Evolutionary conservation across 805 yeast genomes (phyloP).

Genomic region (Candida arabinofermentans): DNA sequence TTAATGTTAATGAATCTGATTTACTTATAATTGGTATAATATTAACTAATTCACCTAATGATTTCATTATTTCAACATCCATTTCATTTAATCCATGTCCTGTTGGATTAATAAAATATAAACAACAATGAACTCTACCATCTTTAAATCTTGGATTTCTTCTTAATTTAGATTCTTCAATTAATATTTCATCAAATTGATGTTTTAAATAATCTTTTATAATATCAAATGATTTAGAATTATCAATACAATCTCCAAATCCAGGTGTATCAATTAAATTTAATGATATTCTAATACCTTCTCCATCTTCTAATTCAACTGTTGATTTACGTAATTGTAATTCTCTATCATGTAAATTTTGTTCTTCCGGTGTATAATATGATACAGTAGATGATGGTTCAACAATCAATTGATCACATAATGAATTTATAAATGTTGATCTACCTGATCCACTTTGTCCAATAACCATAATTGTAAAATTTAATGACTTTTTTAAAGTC

Average conservation of each 20-base stretch:
- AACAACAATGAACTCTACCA: conserved; percentile 73
- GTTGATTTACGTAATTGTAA: conserved; percentile 70
- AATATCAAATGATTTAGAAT: conserved; percentile 60
- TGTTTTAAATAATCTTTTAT: conserved; percentile 77
- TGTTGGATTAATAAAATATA: conserved; percentile 71
- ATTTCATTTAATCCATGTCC: conserved; percentile 65
- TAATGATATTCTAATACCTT: conserved; percentile 75
- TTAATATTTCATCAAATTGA: conserved; percentile 76
- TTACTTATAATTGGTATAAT: conserved; percentile 79
- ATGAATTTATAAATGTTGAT: conserved; percentile 87
- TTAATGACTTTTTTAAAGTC: conserved; percentile 76
- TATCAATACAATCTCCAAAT: conserved; percentile 71
- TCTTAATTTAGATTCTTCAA: conserved; percentile 77
- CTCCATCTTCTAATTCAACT: conserved; percentile 83
- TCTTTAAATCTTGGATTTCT: conserved; percentile 84
- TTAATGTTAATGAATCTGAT: conserved; percentile 70
- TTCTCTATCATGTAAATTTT: conserved; percentile 43
- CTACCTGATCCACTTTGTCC: conserved; percentile 88
- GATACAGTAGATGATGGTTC: conserved; percentile 56
- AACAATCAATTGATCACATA: conserved; percentile 85
- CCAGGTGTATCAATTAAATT: conserved; percentile 82
- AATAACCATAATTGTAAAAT: conserved; percentile 80
- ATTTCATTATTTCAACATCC: conserved; percentile 69
- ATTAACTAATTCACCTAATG: conserved; percentile 69
- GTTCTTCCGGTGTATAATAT: conserved; percentile 40